A percentile compares a stretch with the other conserved stretches of the same genome.
Conservation (phyloP, 306 rosid species). For the Dalbergia oliveri region DNA sequence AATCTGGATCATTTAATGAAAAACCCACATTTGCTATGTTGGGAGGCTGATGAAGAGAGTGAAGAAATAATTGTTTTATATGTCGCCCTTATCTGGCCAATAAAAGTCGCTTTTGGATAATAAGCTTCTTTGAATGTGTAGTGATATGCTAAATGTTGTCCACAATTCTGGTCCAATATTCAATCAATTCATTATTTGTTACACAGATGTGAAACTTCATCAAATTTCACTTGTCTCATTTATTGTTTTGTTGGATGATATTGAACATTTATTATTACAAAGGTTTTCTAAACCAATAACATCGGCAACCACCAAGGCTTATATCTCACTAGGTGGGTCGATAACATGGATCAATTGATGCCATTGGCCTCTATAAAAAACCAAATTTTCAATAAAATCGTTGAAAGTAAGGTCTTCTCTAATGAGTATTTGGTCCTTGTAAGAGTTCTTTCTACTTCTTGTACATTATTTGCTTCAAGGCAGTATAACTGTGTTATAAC, state of each 20-base stretch:
- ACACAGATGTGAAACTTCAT: slow-evolving; percentile 28
- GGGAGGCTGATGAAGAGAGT: not conserved
- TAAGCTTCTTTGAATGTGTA: not conserved
- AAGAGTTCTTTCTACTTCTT: slow-evolving; percentile 8
- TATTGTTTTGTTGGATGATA: slow-evolving; percentile 15
- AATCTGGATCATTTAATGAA: slow-evolving; percentile 29
- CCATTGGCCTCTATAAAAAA: slow-evolving; percentile 27
- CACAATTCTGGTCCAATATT: slow-evolving; percentile 10
- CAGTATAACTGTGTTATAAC: slow-evolving; percentile 12
- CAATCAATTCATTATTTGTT: slow-evolving; percentile 5
- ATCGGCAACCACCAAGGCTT: not conserved
- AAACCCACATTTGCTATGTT: not conserved
- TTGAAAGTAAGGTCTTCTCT: slow-evolving; percentile 5
- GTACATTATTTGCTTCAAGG: slow-evolving; percentile 21
- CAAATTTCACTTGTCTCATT: slow-evolving; percentile 2
- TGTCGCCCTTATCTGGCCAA: slow-evolving; percentile 2
- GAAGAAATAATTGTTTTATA: not conserved
- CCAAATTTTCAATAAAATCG: slow-evolving; percentile 10
- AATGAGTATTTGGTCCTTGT: slow-evolving; percentile 29
- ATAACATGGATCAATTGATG: slow-evolving; percentile 9
- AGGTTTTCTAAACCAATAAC: slow-evolving; percentile 16
- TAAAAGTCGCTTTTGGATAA: slow-evolving; percentile 2
- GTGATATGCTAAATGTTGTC: not conserved
- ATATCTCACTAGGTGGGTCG: slow-evolving; percentile 31
- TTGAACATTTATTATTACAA: slow-evolving; percentile 23